phyloP scores from a whole-genome alignment of 2,329 filamentous ascomycete genomes.

The Albophoma yamanashiensis region DNA sequence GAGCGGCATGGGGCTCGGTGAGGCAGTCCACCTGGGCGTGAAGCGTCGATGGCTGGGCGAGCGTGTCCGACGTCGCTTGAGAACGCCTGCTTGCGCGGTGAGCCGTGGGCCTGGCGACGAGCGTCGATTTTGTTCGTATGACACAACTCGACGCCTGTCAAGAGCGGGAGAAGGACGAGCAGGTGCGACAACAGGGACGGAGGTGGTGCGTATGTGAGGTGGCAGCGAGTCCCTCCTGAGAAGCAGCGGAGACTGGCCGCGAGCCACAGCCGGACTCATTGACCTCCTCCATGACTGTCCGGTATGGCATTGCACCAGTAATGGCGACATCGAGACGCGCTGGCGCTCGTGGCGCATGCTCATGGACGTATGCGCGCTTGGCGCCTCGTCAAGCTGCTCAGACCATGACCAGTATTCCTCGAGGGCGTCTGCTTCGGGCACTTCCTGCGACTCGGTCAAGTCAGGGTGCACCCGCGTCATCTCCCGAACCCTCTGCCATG shows the following conservation, averaged over 20 bases:
- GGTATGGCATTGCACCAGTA: slow-evolving; percentile 18
- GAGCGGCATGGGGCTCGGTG: slow-evolving; percentile 30
- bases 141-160: slow-evolving; percentile 33
- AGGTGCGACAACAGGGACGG: slow-evolving; percentile 34
- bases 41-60: slow-evolving; percentile 45
- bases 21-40: slow-evolving; percentile 46
- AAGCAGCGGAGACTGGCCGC: slow-evolving; percentile 28
- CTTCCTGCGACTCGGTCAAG: slow-evolving; percentile 29
- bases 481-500: slow-evolving; percentile 58
- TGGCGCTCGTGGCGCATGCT: slow-evolving; percentile 30
- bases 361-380: slow-evolving; percentile 32
- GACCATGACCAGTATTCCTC: slow-evolving; percentile 61
- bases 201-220: slow-evolving; percentile 39
- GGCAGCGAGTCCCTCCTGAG: slow-evolving; percentile 33
- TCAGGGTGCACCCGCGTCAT: slow-evolving; percentile 47
- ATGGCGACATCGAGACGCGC: slow-evolving; percentile 30
- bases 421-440: slow-evolving; percentile 49
- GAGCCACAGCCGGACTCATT: slow-evolving; percentile 19
- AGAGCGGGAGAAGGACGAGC: slow-evolving; percentile 25
- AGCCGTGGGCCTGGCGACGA: slow-evolving; percentile 18
- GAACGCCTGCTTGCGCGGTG: slow-evolving; percentile 18
- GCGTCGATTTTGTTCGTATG: slow-evolving; percentile 25
- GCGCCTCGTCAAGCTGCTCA: slow-evolving; percentile 49
- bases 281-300: slow-evolving; percentile 16
- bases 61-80: slow-evolving; percentile 42